Evolutionary conservation across 1,284 basidiomycete genomes (phyloP).

Genomic region (Erythrobasidium hasegawianum): DNA sequence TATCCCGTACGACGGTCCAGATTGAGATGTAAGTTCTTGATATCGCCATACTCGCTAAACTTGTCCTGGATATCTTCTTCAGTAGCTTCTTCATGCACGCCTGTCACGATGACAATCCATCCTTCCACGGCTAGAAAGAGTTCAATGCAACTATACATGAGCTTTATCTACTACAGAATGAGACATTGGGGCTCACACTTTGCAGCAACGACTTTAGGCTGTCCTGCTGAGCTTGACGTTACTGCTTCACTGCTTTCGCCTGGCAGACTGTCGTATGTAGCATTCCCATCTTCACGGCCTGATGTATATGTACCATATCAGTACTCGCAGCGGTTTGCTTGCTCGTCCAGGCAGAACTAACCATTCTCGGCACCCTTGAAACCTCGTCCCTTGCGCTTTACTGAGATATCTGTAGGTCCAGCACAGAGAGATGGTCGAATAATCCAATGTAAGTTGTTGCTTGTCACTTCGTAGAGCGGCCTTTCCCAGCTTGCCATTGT

Average conservation of each 20-base stretch:
- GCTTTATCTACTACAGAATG: too few species aligned
- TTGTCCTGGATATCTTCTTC: constrained; percentile 97
- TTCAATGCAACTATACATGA: too few species aligned
- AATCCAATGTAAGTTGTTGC: neutral
- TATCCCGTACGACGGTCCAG: constrained; percentile 96
- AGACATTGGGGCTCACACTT: constrained; percentile 31
- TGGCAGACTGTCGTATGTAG: constrained; percentile 32
- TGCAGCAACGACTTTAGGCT: constrained; percentile 24
- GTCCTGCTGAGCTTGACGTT: constrained; percentile 1
- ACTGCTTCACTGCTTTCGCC: constrained; percentile 12
- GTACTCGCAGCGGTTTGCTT: too few species aligned
- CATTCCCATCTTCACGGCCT: constrained; percentile 44
- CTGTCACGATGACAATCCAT: constrained; percentile 95
- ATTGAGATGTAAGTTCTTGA: constrained; percentile 95
- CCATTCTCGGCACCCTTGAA: constrained; percentile 46
- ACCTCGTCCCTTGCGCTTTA: constrained; percentile 51
- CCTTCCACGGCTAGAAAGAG: constrained; percentile 80
- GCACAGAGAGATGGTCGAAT: neutral
- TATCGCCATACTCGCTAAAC: constrained; percentile 94
- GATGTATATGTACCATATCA: too few species aligned
- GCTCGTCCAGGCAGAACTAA: constrained; percentile 42
- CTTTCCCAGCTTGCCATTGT: constrained; percentile 6
- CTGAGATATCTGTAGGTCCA: constrained; percentile 32
- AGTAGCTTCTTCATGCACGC: constrained; percentile 95
- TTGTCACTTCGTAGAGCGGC: neutral